Base-by-base conservation (phyloP, 371 early-diverging fungal genomes). In the Syncephalastrum racemosum region DNA sequence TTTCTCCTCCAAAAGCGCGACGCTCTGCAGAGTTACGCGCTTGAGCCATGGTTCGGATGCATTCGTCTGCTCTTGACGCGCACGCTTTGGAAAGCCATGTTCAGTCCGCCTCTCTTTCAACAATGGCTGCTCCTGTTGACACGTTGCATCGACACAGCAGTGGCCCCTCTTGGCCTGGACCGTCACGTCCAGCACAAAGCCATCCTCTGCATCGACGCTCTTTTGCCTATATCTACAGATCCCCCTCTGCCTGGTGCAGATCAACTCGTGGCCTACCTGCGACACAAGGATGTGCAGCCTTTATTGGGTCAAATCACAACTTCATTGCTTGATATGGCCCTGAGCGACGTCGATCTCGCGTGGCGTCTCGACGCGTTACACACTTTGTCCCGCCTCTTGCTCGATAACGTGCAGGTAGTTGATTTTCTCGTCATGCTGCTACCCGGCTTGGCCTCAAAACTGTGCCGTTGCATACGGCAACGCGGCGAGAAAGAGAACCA, bases 401-500 rank as follows among this genome's bases (percentile, higher is more conserved):
- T 71, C 2, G 64, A 67, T 25, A 64, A 72, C 25, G n/a, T 84
- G 8, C 47, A 56, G 5, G 59, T 73, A 8, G 50, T 62, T 0
- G 76, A 77, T 45, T 44, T 59, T 1, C 10, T 82, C 1, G 77
- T 82, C 4, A 46, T 53, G 1, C 47, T 74, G 25, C 52, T 82
- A 13, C 84, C 86, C 3, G 79, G 80, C 2, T 51, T 77, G 14
- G 58, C 64, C 6, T 82, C 82, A 1, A 64, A 62, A 2, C 44
- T 82, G 20, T 60, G 75, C 23, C 67, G 70, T 14, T 68, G 70
- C 7, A 59, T 81, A 3, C 51, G 64, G 7, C 70, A 68, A 46
- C 72, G 72, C 36, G 60, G 68, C 23, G 73, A 72, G 16, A 82
- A 82, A 39, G 79, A 80, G 50, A 74, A 76, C 25, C 84, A 83